These are phyloP conservation scores for Boeremia lycopersici DNA, from an alignment of 2,329 filamentous ascomycete genomes.

Conservation along the genomic window DNA sequence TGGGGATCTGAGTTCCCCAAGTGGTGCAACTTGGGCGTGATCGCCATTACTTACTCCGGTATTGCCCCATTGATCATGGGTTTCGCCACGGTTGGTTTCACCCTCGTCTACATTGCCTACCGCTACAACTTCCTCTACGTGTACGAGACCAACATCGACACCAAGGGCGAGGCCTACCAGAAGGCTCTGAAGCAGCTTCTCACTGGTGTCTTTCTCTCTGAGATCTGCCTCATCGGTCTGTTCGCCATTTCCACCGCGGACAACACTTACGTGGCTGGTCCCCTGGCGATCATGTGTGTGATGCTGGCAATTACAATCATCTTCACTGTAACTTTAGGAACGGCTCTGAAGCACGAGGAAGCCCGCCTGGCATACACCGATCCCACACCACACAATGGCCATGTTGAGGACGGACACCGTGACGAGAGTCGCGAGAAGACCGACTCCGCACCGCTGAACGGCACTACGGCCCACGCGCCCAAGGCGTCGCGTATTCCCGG, in stretches of 20 bases:
- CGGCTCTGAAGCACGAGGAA: constrained; percentile 40
- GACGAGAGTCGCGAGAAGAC: constrained; percentile 25
- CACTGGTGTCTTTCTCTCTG: constrained; percentile 55
- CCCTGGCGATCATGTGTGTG: constrained; percentile 52
- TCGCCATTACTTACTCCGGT: constrained; percentile 55
- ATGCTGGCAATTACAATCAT: constrained; percentile 49
- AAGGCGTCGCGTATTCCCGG: constrained; percentile 37
- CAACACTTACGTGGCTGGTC: constrained; percentile 44
- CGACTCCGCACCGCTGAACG: constrained; percentile 17
- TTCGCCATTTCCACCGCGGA: constrained; percentile 51
- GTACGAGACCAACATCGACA: constrained; percentile 55
- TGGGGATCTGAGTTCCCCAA: constrained; percentile 56
- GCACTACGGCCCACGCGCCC: constrained; percentile 18
- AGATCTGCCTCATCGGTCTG: constrained; percentile 56
- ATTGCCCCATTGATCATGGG: constrained; percentile 56
- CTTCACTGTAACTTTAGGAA: constrained; percentile 48
- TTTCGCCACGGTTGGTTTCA: constrained; percentile 53
- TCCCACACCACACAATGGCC: constrained; percentile 23
- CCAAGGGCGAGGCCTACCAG: constrained; percentile 54
- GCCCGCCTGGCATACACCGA: constrained; percentile 39
- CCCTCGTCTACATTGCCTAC: constrained; percentile 55
- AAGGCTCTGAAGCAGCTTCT: constrained; percentile 55
- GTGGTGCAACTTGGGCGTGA: constrained; percentile 53
- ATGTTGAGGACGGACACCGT: constrained; percentile 32
- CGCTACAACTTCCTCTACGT: constrained; percentile 58